Evolutionary conservation across 345 rosid species (phyloP).

Genomic region (Salix caprea): DNA sequence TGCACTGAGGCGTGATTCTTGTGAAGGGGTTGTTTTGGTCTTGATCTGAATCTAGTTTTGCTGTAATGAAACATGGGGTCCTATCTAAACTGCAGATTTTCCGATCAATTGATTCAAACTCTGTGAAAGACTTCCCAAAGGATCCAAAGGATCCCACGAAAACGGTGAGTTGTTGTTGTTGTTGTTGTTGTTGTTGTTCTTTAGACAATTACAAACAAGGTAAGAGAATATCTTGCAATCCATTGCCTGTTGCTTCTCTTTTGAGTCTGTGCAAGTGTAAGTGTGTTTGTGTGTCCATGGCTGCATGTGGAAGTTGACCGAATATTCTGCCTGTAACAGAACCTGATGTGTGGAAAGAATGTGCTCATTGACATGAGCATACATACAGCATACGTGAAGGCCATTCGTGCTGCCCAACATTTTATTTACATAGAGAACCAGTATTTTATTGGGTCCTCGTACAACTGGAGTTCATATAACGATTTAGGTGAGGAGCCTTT

Average conservation of each 20-base stretch:
- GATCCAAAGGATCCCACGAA: conserved; percentile 72
- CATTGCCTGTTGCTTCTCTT: not conserved
- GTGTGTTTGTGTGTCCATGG: not conserved
- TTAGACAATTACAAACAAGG: not conserved
- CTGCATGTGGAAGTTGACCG: conserved; percentile 15
- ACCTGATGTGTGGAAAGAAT: conserved; percentile 84
- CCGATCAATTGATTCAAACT: conserved; percentile 91
- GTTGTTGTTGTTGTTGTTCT: not conserved
- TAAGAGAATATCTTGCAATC: not conserved
- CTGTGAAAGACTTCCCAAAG: conserved; percentile 85
- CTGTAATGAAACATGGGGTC: not conserved
- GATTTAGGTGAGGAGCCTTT: conserved; percentile 51
- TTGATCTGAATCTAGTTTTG: not conserved
- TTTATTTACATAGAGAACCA: conserved; percentile 94
- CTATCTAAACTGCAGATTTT: conserved; percentile 53
- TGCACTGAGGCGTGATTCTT: not conserved
- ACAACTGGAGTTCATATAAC: conserved; percentile 70
- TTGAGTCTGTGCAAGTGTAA: not conserved
- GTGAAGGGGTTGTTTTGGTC: conserved; percentile 1
- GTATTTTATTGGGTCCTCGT: conserved; percentile 92
- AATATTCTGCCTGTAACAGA: conserved; percentile 46
- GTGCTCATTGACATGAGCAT: conserved; percentile 98
- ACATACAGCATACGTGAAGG: conserved; percentile 91
- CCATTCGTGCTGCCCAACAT: conserved; percentile 96
- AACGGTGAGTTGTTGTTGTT: conserved; percentile 41